A percentile compares a stretch with the other conserved stretches of the same genome.
These are phyloP conservation scores for Acer saccharum DNA, from an alignment of 345 rosid genomes.

Conservation along the genomic window DNA sequence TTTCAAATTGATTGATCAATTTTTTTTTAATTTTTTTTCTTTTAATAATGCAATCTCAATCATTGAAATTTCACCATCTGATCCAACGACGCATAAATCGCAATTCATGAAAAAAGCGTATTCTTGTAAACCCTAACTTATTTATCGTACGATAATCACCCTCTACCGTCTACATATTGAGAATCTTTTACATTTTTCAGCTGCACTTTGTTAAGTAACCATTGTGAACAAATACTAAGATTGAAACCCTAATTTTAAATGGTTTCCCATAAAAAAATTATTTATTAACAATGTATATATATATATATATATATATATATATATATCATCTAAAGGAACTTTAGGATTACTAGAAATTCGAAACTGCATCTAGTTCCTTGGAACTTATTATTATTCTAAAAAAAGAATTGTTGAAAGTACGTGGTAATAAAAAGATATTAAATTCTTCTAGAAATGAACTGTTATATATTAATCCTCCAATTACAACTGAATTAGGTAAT, in stretches of 20 bases:
- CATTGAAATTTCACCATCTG: too few relatives aligned
- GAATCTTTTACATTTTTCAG: neutral
- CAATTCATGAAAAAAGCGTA: too few relatives aligned
- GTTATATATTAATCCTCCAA: constrained; percentile 7
- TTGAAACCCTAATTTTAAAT: neutral
- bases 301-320: too few relatives aligned
- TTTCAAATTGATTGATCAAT: neutral
- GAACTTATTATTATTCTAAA: constrained; percentile 4
- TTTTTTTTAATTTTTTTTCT: too few relatives aligned
- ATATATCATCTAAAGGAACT: neutral
- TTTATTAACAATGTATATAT: neutral
- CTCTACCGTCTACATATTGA: neutral
- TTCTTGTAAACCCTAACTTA: neutral
- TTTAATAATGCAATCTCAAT: too few relatives aligned
- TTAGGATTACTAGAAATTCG: neutral
- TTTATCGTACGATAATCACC: too few relatives aligned
- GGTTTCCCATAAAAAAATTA: neutral
- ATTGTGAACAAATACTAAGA: neutral
- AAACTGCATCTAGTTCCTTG: constrained; percentile 3
- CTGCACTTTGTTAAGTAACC: neutral
- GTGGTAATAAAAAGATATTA: constrained; percentile 14
- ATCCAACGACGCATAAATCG: too few relatives aligned
- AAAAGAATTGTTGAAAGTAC: neutral
- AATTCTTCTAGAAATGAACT: constrained; percentile 12
- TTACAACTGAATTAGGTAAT: constrained; percentile 13